Base-by-base conservation (phyloP, 495 filamentous ascomycete genomes). In the Trichoderma reesei region DNA sequence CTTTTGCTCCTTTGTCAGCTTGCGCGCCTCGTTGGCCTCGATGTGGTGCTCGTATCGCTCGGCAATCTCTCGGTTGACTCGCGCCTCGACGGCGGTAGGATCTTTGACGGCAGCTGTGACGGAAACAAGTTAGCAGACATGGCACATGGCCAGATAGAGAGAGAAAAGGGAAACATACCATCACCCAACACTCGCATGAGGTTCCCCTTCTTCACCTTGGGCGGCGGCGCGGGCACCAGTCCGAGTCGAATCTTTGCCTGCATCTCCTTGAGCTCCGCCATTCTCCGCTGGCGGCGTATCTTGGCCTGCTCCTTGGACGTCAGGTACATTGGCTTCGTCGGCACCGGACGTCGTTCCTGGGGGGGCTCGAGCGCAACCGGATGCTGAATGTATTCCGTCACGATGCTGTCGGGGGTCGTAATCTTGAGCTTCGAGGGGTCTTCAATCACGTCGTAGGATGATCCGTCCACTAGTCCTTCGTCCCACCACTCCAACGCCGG, bases 401-500 rank as follows among this genome's bases (percentile, higher is more conserved):
- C 84, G 66, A 96, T 93, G 26, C 87, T 88, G 70, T 97, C 92
- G 20, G 83, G 75, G 0, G 86, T 85, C 41, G 87, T 81, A 62
- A 98, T 84, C 72, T 94, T 94, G 60, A 96, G 78, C 2, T 78
- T 79, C 56, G 80, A 78, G 14, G 85, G 78, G 10, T 83, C 74
- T 20, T 87, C 84, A 66, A 94, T 82, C 63, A 81, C 81, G 65
- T 84, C 78, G 73, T 97, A 97, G 63, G 83, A 85, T 42, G 82
- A 81, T 18, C 86, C 89, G 48, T 86, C 82, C 33, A 96, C 80
- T 7, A 98, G 75, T 2, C 84, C 87, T 75, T 97, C 92, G 68
- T 99, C 94, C 95, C 95, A 98, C 95, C 95, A 99, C 74, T 99
- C 94, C 46, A 97, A 80, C 20, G 88, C 87, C 8, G 95, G 93